Evolutionary conservation across 495 filamentous ascomycete genomes (phyloP).

Genomic region (Penicillium antarcticum): DNA sequence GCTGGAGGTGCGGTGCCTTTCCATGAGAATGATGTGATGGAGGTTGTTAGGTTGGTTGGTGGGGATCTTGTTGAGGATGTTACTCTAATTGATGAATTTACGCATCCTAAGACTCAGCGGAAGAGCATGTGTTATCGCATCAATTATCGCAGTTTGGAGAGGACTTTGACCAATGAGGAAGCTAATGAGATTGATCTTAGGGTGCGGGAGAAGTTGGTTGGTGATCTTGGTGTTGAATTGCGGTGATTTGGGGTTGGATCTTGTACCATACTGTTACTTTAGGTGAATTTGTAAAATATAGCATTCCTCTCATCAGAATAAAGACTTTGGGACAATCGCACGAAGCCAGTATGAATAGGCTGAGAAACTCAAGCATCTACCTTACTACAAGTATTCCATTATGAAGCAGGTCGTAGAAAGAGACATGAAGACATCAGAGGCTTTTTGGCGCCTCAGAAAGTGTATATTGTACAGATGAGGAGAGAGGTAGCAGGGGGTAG

Average conservation of each 20-base stretch:
- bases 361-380: too few relatives aligned
- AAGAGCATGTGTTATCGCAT: constrained; percentile 89
- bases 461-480: constrained; percentile 34
- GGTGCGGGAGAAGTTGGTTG: constrained; percentile 59
- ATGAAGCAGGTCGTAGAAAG: not conserved
- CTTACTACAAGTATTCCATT: not conserved
- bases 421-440: constrained; percentile 7
- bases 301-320: constrained; percentile 1
- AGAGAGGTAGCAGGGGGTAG: constrained; percentile 28
- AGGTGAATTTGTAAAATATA: constrained; percentile 17
- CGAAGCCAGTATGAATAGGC: too few relatives aligned
- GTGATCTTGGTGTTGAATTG: constrained; percentile 75
- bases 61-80: constrained; percentile 89
- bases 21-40: constrained; percentile 97
- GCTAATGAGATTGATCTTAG: constrained; percentile 69
- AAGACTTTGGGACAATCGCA: not conserved
- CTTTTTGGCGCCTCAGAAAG: constrained; percentile 1
- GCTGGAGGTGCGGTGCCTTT: constrained; percentile 56
- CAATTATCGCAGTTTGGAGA: constrained; percentile 86
- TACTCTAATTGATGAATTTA: constrained; percentile 75
- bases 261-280: constrained; percentile 13
- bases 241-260: constrained; percentile 45
- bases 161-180: constrained; percentile 79
- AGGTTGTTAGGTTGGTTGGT: constrained; percentile 74
- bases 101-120: constrained; percentile 78